phyloP scores from a whole-genome alignment of 208 protist genomes.

The Crithidia mellificae region DNA sequence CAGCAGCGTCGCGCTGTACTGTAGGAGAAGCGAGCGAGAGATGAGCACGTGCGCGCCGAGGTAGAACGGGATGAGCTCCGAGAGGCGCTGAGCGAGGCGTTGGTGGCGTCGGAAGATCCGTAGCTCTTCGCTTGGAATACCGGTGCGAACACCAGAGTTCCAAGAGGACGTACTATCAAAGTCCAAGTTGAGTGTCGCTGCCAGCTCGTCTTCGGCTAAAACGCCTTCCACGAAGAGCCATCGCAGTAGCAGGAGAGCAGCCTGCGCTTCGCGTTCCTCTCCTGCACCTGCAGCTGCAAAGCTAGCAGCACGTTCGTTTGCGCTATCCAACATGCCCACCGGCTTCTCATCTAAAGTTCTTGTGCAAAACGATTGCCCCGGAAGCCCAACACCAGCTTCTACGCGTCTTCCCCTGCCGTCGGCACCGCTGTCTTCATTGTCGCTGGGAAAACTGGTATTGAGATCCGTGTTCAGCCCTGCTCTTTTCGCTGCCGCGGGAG shows the following conservation, averaged over 20 bases:
- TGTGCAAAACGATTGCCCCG: background rate
- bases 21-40: slow-evolving; percentile 54
- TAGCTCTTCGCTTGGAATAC: background rate
- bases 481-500: background rate
- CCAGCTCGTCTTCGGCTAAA: slow-evolving; percentile 30
- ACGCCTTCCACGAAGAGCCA: slow-evolving; percentile 48
- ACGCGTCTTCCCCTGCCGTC: background rate
- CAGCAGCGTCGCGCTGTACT: slow-evolving; percentile 51
- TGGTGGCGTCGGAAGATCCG: slow-evolving; percentile 17
- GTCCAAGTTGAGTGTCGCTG: slow-evolving; percentile 30
- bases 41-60: slow-evolving; percentile 64
- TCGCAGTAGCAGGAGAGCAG: slow-evolving; percentile 43
- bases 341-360: slow-evolving; percentile 9
- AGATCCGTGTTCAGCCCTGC: slow-evolving; percentile 9
- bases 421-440: background rate
- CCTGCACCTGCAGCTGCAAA: background rate
- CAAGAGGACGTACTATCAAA: background rate
- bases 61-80: slow-evolving; percentile 51
- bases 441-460: slow-evolving; percentile 24
- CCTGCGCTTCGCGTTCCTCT: slow-evolving; percentile 27
- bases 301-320: background rate
- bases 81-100: slow-evolving; percentile 36
- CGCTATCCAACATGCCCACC: background rate
- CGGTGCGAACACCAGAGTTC: background rate
- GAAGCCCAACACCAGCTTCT: background rate